These are phyloP conservation scores for Crotalaria pallida DNA, from an alignment of 306 rosid species.

Conservation along the genomic window DNA sequence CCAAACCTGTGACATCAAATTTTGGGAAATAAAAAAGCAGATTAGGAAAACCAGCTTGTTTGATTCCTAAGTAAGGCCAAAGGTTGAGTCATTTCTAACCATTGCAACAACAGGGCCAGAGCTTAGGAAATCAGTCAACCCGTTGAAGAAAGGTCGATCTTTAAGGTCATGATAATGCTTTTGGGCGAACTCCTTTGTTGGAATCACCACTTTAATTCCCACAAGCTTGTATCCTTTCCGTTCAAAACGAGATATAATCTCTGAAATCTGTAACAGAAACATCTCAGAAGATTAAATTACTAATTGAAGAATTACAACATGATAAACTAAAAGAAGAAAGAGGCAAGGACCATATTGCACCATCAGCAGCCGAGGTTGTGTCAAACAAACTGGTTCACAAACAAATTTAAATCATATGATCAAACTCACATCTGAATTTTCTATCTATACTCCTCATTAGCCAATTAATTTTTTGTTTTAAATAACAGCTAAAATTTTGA, in stretches of 20 bases:
- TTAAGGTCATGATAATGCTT: slow-evolving; percentile 88
- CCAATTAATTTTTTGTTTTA: no score
- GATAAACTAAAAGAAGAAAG: neutral
- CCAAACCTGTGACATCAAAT: slow-evolving; percentile 62
- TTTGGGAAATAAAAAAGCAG: neutral
- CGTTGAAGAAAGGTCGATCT: slow-evolving; percentile 88
- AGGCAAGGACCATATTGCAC: neutral
- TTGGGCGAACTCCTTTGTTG: slow-evolving; percentile 78
- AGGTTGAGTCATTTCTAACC: slow-evolving; percentile 52
- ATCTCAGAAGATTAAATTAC: neutral
- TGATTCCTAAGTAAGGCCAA: neutral
- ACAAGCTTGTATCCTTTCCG: slow-evolving; percentile 87
- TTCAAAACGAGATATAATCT: slow-evolving; percentile 90
- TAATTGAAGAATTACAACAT: neutral
- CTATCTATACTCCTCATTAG: neutral
- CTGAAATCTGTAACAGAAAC: slow-evolving; percentile 55
- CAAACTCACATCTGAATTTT: neutral
- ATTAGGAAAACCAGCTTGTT: slow-evolving; percentile 8
- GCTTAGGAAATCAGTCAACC: slow-evolving; percentile 87
- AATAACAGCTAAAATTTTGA: neutral
- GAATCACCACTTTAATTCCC: slow-evolving; percentile 74
- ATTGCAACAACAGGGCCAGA: slow-evolving; percentile 93
- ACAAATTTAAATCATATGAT: slow-evolving; percentile 11
- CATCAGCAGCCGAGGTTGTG: neutral
- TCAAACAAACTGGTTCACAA: neutral